A percentile compares a stretch with the other conserved stretches of the same genome.
These are phyloP conservation scores for Chondrus crispus DNA, from an alignment of 23 red algal genomes.

Conservation along the genomic window DNA sequence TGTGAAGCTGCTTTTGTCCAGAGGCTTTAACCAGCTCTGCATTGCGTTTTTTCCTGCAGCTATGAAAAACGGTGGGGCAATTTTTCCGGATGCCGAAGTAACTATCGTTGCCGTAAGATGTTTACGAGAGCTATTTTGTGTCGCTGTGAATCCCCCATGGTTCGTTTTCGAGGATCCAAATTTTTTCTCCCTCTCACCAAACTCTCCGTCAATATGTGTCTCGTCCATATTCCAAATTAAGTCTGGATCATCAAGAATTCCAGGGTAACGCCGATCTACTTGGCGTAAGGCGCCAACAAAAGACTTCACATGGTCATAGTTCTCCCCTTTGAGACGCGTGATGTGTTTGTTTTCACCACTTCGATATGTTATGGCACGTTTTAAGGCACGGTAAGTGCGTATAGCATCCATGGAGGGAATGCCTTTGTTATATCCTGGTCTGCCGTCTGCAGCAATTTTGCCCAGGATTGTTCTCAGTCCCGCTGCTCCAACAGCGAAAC, in stretches of 20 bases:
- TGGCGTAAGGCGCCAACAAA: neutral
- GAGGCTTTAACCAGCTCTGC: no score
- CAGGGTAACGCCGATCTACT: neutral
- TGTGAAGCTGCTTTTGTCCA: no score
- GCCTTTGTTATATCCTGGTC: neutral
- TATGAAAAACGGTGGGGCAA: slow-evolving; percentile 14
- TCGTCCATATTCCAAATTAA: slow-evolving; percentile 16
- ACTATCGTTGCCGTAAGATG: neutral
- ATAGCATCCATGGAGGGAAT: neutral
- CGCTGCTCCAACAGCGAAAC: neutral
- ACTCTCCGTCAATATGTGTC: neutral
- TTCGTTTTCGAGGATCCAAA: neutral
- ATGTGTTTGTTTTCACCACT: neutral
- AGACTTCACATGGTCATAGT: neutral
- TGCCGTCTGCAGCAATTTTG: neutral
- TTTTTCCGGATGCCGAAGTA: neutral
- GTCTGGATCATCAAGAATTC: neutral
- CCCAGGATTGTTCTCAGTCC: neutral
- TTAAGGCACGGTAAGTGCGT: neutral
- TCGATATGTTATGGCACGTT: neutral
- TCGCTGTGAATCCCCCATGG: neutral
- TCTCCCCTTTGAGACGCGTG: neutral
- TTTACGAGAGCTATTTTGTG: neutral
- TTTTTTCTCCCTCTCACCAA: neutral
- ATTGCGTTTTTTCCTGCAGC: neutral